These are phyloP conservation scores for Forsythia suspensa DNA, from an alignment of 257 asterid species.

Conservation along the genomic window DNA sequence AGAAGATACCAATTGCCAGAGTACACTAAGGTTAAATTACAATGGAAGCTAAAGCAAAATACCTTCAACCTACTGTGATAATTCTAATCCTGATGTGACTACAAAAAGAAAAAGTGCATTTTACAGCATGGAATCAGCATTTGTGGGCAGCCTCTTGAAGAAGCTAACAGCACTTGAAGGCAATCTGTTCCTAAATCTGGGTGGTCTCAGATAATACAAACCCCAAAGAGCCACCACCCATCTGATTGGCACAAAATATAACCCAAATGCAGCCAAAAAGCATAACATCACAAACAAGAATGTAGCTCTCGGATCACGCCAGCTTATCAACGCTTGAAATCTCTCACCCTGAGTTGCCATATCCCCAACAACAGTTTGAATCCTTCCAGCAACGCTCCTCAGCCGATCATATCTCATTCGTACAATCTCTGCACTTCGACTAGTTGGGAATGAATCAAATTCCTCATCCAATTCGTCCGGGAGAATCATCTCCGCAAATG, in stretches of 20 bases:
- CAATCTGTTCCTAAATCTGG: constrained; percentile 28
- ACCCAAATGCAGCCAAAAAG: constrained; percentile 25
- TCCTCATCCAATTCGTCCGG: constrained; percentile 33
- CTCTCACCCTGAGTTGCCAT: constrained; percentile 33
- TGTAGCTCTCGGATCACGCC: constrained; percentile 32
- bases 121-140: constrained; percentile 25
- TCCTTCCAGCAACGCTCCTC: constrained; percentile 31
- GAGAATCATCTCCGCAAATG: constrained; percentile 27
- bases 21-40: not conserved
- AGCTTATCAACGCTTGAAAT: constrained; percentile 20
- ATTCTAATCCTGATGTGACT: not conserved
- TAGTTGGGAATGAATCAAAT: constrained; percentile 29
- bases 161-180: constrained; percentile 26
- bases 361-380: constrained; percentile 31
- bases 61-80: not conserved
- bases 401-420: constrained; percentile 34
- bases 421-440: constrained; percentile 20
- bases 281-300: constrained; percentile 22
- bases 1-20: not conserved
- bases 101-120: not conserved
- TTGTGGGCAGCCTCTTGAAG: constrained; percentile 27
- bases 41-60: not conserved
- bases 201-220: constrained; percentile 23
- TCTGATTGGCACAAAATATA: constrained; percentile 28
- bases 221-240: constrained; percentile 25